A percentile compares a stretch with the other conserved stretches of the same genome.
Evolutionary conservation across 2,329 filamentous ascomycete genomes (phyloP).

Genomic region (Hymenoscyphus repandus): DNA sequence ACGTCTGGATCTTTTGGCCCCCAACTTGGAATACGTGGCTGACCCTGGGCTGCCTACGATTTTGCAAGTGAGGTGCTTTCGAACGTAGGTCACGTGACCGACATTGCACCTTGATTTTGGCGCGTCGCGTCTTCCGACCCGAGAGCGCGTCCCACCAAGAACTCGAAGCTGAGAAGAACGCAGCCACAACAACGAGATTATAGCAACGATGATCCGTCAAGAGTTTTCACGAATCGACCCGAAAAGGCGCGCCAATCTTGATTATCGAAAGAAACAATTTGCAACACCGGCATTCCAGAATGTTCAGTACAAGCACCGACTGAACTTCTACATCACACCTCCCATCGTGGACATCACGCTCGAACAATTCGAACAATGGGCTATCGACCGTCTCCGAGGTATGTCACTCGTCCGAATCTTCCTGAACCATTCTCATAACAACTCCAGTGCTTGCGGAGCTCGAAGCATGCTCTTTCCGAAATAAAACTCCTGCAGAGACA

Average conservation of each 20-base stretch:
- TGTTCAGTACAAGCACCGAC: slow-evolving; percentile 72
- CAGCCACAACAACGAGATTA: background rate
- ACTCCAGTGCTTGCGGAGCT: slow-evolving; percentile 74
- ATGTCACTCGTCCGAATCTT: slow-evolving; percentile 24
- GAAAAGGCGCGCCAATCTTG: slow-evolving; percentile 72
- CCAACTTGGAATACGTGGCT: no score
- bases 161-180: background rate
- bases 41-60: no score
- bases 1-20: no score
- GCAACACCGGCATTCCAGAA: slow-evolving; percentile 71
- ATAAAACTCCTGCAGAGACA: slow-evolving; percentile 79
- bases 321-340: slow-evolving; percentile 87
- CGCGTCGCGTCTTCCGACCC: slow-evolving; percentile 6
- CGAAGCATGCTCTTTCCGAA: slow-evolving; percentile 93
- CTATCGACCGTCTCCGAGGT: slow-evolving; percentile 85
- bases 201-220: slow-evolving; percentile 30
- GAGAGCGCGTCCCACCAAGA: background rate
- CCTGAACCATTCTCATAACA: slow-evolving; percentile 27
- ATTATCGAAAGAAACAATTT: slow-evolving; percentile 84
- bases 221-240: slow-evolving; percentile 34
- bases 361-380: slow-evolving; percentile 98
- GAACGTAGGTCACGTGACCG: background rate
- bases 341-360: slow-evolving; percentile 92
- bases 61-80: no score
- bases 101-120: slow-evolving; percentile 2